A percentile compares a stretch with the other conserved stretches of the same genome.
These are phyloP conservation scores for Teunomyces lycoperdinae DNA, from an alignment of 805 yeast genomes.

Conservation along the genomic window DNA sequence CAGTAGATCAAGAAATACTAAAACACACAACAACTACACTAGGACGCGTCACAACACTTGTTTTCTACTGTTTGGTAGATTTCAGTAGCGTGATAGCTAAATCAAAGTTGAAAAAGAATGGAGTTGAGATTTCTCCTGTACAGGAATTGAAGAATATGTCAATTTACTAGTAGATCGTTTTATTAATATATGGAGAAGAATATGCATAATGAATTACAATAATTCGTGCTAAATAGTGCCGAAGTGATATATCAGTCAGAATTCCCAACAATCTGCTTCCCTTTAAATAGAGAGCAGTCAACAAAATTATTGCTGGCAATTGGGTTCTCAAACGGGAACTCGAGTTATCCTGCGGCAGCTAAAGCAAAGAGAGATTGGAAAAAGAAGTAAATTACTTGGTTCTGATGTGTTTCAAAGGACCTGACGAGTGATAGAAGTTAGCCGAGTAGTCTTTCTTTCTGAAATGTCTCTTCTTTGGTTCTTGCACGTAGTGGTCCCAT, in stretches of 20 bases:
- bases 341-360: not conserved
- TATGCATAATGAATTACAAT: not conserved
- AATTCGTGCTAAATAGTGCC: not conserved
- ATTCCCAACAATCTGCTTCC: not conserved
- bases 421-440: conserved; percentile 66
- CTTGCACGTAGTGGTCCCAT: conserved; percentile 80
- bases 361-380: not conserved
- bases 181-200: not conserved
- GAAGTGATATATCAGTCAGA: not conserved
- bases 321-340: not conserved
- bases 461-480: conserved; percentile 73
- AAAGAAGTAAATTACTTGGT: conserved; percentile 50
- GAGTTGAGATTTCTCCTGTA: not conserved
- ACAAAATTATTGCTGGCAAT: too few relatives aligned
- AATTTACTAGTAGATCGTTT: not conserved
- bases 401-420: conserved; percentile 75
- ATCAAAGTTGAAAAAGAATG: not conserved
- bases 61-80: not conserved
- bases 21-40: not conserved
- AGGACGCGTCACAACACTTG: conserved; percentile 1
- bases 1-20: not conserved
- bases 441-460: conserved; percentile 70
- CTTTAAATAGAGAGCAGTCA: too few relatives aligned
- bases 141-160: not conserved
- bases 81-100: not conserved